phyloP scores from a whole-genome alignment of 1,139 yeast genomes.

The Nematodospora anomalae region DNA sequence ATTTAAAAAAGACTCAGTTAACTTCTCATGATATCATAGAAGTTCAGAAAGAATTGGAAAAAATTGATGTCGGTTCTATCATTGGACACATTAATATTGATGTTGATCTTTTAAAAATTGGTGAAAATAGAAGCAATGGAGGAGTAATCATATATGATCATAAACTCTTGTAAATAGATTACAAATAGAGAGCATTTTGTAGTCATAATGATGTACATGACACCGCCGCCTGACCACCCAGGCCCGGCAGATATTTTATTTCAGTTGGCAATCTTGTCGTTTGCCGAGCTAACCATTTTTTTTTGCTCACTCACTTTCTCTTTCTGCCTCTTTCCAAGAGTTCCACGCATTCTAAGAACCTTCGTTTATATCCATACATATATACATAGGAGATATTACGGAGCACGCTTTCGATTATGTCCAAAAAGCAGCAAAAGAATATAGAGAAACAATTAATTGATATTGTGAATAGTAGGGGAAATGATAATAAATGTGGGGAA shows the following conservation, averaged over 20 bases:
- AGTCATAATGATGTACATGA: too few species aligned
- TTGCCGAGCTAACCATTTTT: constrained; percentile 2
- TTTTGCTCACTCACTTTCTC: not conserved
- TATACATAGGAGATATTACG: too few species aligned
- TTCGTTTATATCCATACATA: too few species aligned
- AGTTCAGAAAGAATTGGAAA: not conserved
- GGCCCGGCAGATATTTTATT: too few species aligned
- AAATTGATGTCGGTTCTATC: constrained; percentile 5
- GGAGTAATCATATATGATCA: not conserved
- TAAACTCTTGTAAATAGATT: not conserved
- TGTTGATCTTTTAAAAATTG: constrained; percentile 5
- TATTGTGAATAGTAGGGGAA: constrained; percentile 37
- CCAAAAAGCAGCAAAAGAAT: constrained; percentile 14
- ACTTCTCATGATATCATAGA: constrained; percentile 1
- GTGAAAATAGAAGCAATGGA: constrained; percentile 1
- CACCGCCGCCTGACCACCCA: too few species aligned
- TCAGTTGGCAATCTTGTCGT: too few species aligned
- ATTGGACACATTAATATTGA: constrained; percentile 6
- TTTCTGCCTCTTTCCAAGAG: not conserved
- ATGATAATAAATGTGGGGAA: constrained; percentile 70
- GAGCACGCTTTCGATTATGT: too few species aligned
- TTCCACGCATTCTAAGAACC: not conserved
- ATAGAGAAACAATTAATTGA: constrained; percentile 46
- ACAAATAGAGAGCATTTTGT: too few species aligned
- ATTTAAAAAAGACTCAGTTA: constrained; percentile 1